Evolutionary conservation across 1,284 basidiomycete genomes (phyloP), one percentile per base, ranked within the genome.

Genomic region (Schizophyllum commune): DNA sequence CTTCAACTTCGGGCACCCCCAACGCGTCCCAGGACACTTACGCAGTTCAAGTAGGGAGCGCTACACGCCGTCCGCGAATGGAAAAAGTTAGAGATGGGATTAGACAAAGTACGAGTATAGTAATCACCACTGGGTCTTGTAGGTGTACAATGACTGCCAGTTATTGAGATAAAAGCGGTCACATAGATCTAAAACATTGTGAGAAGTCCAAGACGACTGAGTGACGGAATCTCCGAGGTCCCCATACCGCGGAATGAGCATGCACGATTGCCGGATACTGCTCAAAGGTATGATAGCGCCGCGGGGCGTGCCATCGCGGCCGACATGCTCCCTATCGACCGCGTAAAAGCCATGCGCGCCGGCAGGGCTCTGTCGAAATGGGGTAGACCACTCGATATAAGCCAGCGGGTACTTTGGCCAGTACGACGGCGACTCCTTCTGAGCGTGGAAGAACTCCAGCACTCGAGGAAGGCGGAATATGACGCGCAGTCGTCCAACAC

Each of bases 361-460:
- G 52, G 6, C 7, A 6, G 52, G 52, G n/a, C 47, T n/a, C 11
- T 54, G 34, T 7, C 34, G 34, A 6, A 8, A 51, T 39, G 13
- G 7, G 2, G 59, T 17, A 17, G 33, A 60, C 59, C 59, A 60
- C n/a, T 60, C 55, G 7, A 60, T 54, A n/a, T 60, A 60, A 27
- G 59, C 59, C 1, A 60, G 34, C 17, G 54, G 52, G 7, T 33
- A 32, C 20, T 19, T 56, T 6, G 55, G 59, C 59, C 59, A 60
- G 9, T 22, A 7, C 4, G 59, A 5, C 1, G 55, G 59, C 17
- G 39, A 13, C 13, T 32, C 52, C 2, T 1, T 60, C 34, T 7
- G 5, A 52, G n/a, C 8, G n/a, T 22, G n/a, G n/a, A 19, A 22
- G n/a, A 54, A 21, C 11, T 57, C 54, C 11, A 60, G n/a, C 8